Conservation (phyloP, 116 monocot species). For the Posidonia oceanica region DNA sequence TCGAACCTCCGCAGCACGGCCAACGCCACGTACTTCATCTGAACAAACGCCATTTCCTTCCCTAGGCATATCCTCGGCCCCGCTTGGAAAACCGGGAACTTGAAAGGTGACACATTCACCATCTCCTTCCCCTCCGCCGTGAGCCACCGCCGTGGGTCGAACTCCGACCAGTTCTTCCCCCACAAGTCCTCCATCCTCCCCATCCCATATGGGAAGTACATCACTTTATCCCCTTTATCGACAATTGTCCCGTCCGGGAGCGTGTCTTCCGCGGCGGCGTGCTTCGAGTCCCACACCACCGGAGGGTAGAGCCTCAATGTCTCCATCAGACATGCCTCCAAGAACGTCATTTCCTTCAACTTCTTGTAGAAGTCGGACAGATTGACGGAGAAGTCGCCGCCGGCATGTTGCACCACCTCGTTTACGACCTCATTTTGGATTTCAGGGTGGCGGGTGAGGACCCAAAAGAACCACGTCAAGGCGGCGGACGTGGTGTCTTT, state of each 20-base stretch:
- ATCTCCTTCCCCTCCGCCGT: not conserved
- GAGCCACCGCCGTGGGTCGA: conserved; percentile 44
- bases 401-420: conserved; percentile 11
- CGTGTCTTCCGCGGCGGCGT: conserved; percentile 28
- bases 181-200: conserved; percentile 72
- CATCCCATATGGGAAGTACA: conserved; percentile 64
- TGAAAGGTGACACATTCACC: conserved; percentile 30
- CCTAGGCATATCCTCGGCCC: conserved; percentile 68
- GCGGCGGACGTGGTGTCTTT: conserved; percentile 55
- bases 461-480: conserved; percentile 62
- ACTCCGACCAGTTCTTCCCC: conserved; percentile 41
- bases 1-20: conserved; percentile 28
- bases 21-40: conserved; percentile 66
- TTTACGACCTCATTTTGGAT: conserved; percentile 19
- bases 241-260: conserved; percentile 59
- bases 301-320: conserved; percentile 79
- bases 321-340: conserved; percentile 54
- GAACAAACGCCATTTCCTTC: conserved; percentile 65
- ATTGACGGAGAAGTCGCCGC: not conserved
- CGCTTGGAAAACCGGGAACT: conserved; percentile 47
- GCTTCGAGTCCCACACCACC: conserved; percentile 71
- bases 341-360: conserved; percentile 32
- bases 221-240: conserved; percentile 37
- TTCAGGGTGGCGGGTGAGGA: conserved; percentile 21
- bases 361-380: conserved; percentile 6